Evolutionary conservation across 441 rosid species (phyloP).

Genomic region (Hypseocharis bilobata): DNA sequence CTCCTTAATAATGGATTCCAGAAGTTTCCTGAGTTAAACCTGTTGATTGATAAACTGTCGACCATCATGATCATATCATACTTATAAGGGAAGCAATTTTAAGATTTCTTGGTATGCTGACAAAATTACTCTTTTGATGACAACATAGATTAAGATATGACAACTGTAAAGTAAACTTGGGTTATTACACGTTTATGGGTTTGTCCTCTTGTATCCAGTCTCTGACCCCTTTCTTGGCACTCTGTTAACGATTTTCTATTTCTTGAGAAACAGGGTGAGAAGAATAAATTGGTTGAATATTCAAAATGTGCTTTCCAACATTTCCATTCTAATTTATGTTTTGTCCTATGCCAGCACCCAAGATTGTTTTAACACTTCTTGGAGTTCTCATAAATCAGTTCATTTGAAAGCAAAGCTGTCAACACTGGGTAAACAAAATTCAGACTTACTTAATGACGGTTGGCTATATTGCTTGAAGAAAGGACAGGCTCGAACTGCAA

Average conservation of each 20-base stretch:
- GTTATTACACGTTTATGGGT: not conserved
- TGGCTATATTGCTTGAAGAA: constrained; percentile 71
- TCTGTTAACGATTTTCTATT: not conserved
- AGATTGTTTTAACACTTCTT: constrained; percentile 84
- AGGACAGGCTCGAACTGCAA: constrained; percentile 55
- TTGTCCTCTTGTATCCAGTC: not conserved
- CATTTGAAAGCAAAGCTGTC: constrained; percentile 65
- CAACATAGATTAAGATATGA: not conserved
- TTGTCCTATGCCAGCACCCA: constrained; percentile 46
- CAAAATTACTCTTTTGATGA: not conserved
- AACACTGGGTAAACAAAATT: constrained; percentile 33
- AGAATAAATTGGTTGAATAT: not conserved
- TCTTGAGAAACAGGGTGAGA: not conserved
- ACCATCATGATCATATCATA: not conserved
- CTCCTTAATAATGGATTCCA: not conserved
- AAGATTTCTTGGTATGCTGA: not conserved
- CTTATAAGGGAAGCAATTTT: not conserved
- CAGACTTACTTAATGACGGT: constrained; percentile 41
- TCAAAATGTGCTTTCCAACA: not conserved
- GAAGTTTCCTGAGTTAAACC: not conserved
- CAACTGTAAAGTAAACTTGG: not conserved
- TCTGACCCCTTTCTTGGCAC: not conserved
- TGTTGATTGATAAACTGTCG: not conserved
- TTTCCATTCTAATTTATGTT: constrained; percentile 17
- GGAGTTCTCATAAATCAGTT: constrained; percentile 83